Conservation (phyloP, 2,329 filamentous ascomycete species). For the Aspergillus sp. region DNA sequence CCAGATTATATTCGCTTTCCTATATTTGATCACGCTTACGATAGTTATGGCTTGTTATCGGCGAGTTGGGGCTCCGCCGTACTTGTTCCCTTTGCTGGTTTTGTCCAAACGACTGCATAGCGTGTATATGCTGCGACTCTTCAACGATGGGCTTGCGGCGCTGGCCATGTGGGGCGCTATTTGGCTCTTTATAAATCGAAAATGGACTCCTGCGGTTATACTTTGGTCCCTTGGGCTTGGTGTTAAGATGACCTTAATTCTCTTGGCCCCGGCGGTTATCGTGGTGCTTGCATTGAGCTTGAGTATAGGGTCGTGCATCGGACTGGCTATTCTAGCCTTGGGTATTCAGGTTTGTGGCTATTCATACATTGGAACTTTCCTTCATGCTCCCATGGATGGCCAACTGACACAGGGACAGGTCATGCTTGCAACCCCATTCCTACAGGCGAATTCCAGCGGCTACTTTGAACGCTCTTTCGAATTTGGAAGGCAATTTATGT, state of each 20-base stretch:
- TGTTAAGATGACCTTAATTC: slow-evolving; percentile 91
- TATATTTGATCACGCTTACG: slow-evolving; percentile 75
- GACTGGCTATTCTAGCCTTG: slow-evolving; percentile 68
- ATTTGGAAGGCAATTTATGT: slow-evolving; percentile 85
- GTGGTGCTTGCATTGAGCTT: slow-evolving; percentile 72
- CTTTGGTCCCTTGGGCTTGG: slow-evolving; percentile 77
- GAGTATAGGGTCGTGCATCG: slow-evolving; percentile 65
- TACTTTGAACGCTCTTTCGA: slow-evolving; percentile 87
- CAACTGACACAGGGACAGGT: slow-evolving; percentile 38
- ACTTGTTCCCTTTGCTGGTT: slow-evolving; percentile 80
- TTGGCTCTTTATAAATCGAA: slow-evolving; percentile 69
- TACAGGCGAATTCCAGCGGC: slow-evolving; percentile 59
- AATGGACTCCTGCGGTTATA: slow-evolving; percentile 71
- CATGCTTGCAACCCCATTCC: slow-evolving; percentile 66
- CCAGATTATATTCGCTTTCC: slow-evolving; percentile 76
- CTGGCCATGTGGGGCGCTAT: slow-evolving; percentile 83
- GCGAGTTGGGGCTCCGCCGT: slow-evolving; percentile 62
- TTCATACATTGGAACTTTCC: neutral
- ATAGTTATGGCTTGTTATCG: slow-evolving; percentile 80
- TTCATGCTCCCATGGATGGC: neutral
- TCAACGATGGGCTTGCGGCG: slow-evolving; percentile 91
- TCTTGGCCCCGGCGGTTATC: slow-evolving; percentile 78
- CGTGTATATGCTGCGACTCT: slow-evolving; percentile 86
- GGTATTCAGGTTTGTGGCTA: slow-evolving; percentile 67
- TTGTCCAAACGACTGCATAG: slow-evolving; percentile 91